Conservation (phyloP, 2,329 filamentous ascomycete genomes). For the Exophiala alcalophila region DNA sequence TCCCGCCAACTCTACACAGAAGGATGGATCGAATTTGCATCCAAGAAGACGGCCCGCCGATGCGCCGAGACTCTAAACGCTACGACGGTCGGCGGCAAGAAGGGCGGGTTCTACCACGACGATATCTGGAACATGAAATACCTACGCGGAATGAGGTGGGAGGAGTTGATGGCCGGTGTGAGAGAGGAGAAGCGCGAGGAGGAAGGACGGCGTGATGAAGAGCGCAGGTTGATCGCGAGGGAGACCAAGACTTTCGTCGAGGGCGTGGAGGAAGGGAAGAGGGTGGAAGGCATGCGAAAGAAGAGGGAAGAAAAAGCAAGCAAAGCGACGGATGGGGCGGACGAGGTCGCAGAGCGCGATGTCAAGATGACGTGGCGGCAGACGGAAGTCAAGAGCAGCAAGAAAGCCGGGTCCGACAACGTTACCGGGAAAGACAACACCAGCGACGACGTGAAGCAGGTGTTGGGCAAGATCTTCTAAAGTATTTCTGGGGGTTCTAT, state of each 20-base stretch:
- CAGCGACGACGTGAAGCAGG: conserved; percentile 42
- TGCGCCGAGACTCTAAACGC: conserved; percentile 48
- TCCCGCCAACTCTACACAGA: conserved; percentile 44
- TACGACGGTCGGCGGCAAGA: conserved; percentile 42
- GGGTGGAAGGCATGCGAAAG: conserved; percentile 43
- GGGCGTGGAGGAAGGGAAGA: conserved; percentile 37
- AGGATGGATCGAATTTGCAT: conserved; percentile 49
- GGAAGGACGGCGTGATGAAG: conserved; percentile 42
- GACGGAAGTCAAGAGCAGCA: conserved; percentile 37
- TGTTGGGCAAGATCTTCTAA: conserved; percentile 48
- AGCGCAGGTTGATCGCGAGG: conserved; percentile 42
- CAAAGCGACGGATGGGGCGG: conserved; percentile 27
- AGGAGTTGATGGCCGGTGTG: conserved; percentile 46
- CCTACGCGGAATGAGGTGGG: conserved; percentile 43
- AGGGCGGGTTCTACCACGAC: conserved; percentile 47
- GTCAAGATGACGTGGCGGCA: conserved; percentile 41
- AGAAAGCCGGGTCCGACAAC: conserved; percentile 28
- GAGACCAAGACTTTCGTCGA: conserved; percentile 45
- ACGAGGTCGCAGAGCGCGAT: conserved; percentile 17
- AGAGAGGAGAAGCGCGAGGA: conserved; percentile 43
- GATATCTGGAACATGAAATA: conserved; percentile 50
- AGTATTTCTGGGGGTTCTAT: too few relatives aligned
- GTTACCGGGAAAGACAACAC: conserved; percentile 32
- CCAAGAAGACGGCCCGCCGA: conserved; percentile 45
- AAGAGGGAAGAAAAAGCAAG: conserved; percentile 43